phyloP scores from a whole-genome alignment of 2,329 filamentous ascomycete genomes.

The Claviceps sp. region DNA sequence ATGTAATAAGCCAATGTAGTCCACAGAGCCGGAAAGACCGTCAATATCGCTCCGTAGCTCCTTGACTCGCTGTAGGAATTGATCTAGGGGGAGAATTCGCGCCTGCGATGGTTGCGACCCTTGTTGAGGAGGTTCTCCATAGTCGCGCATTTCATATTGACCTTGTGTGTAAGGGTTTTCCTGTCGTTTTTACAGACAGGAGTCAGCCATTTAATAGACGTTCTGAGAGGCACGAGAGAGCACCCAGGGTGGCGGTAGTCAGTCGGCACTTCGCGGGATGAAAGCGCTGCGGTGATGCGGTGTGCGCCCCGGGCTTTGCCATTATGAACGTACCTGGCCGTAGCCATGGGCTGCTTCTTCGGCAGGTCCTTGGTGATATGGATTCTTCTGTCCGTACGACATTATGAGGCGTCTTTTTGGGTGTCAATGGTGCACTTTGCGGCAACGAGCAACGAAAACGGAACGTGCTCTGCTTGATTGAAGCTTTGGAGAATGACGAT shows the following conservation, averaged over 20 bases:
- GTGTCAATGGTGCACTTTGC: background rate
- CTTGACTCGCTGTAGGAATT: slow-evolving; percentile 56
- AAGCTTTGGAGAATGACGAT: background rate
- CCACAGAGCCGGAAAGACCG: slow-evolving; percentile 51
- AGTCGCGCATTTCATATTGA: slow-evolving; percentile 43
- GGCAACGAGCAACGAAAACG: background rate
- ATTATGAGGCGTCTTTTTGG: slow-evolving; percentile 6
- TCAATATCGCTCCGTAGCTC: slow-evolving; percentile 55
- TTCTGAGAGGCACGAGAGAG: background rate
- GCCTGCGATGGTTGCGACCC: slow-evolving; percentile 9
- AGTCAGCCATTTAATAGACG: background rate
- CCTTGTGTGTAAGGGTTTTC: slow-evolving; percentile 15
- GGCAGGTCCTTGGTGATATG: slow-evolving; percentile 11
- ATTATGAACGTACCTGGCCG: slow-evolving; percentile 8
- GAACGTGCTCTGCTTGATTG: slow-evolving; percentile 1
- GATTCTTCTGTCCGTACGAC: slow-evolving; percentile 14
- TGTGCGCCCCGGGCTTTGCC: background rate
- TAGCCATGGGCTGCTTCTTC: slow-evolving; percentile 8
- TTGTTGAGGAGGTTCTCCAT: slow-evolving; percentile 18
- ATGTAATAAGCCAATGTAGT: slow-evolving; percentile 55
- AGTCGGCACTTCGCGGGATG: background rate
- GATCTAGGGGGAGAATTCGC: slow-evolving; percentile 40
- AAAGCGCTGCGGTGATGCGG: background rate
- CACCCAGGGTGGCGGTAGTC: no score
- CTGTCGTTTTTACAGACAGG: background rate